Evolutionary conservation across 495 filamentous ascomycete genomes (phyloP).

Genomic region (Aspergillus affinis): DNA sequence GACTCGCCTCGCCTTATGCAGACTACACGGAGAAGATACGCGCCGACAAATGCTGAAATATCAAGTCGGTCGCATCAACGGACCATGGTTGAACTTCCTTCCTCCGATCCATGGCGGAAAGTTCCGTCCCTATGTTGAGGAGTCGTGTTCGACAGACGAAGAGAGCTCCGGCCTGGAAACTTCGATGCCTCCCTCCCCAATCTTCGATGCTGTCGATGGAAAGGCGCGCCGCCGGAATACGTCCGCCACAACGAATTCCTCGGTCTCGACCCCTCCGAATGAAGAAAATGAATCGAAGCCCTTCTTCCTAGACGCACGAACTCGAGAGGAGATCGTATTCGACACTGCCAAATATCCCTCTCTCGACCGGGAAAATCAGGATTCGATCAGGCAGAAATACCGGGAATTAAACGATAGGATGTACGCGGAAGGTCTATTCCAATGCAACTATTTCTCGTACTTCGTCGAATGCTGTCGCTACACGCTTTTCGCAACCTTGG

Average conservation of each 20-base stretch:
- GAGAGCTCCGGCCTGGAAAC: slow-evolving; percentile 17
- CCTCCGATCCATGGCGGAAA: slow-evolving; percentile 91
- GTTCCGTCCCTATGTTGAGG: slow-evolving; percentile 61
- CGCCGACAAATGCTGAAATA: slow-evolving; percentile 74
- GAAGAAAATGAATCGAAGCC: slow-evolving; percentile 39
- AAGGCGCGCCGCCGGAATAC: slow-evolving; percentile 31
- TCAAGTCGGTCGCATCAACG: slow-evolving; percentile 80
- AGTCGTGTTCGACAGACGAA: slow-evolving; percentile 28
- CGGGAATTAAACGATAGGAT: slow-evolving; percentile 70
- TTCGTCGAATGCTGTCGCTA: slow-evolving; percentile 76
- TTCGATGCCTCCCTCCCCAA: slow-evolving; percentile 57
- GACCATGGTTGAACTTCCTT: slow-evolving; percentile 82
- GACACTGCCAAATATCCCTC: slow-evolving; percentile 83
- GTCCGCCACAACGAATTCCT: slow-evolving; percentile 37
- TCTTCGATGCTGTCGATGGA: slow-evolving; percentile 59
- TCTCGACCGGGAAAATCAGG: slow-evolving; percentile 72
- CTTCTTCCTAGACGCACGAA: slow-evolving; percentile 71
- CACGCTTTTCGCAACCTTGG: slow-evolving; percentile 60
- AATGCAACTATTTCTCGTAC: slow-evolving; percentile 86
- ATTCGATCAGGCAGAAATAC: slow-evolving; percentile 77
- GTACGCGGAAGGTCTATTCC: slow-evolving; percentile 70
- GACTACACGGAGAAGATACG: slow-evolving; percentile 81
- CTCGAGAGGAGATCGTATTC: slow-evolving; percentile 69
- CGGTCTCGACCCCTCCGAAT: slow-evolving; percentile 30
- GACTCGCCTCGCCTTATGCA: slow-evolving; percentile 31